Percentiles rank a stretch among this genome's conserved stretches.
phyloP scores from a whole-genome alignment of 2,329 filamentous ascomycete species.

The Fusarium sp. region DNA sequence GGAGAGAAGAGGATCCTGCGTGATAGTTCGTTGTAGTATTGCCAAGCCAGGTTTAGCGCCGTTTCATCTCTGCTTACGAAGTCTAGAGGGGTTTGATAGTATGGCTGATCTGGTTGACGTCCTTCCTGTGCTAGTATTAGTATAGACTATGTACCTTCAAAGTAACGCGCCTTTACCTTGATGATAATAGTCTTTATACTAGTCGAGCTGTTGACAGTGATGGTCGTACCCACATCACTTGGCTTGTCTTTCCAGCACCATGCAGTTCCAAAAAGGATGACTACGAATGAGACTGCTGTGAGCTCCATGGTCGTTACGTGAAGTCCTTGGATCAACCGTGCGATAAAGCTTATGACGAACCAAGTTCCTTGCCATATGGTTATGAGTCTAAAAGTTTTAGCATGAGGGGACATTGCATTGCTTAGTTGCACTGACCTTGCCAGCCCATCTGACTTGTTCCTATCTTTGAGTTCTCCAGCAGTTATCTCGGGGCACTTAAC shows the following conservation, averaged over 20 bases:
- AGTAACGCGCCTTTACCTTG: background rate
- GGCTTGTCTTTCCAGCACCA: conserved; percentile 35
- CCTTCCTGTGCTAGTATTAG: background rate
- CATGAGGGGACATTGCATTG: fast-evolving
- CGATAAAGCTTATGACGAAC: conserved; percentile 20
- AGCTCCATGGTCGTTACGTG: conserved; percentile 29
- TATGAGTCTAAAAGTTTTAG: background rate
- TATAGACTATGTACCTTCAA: background rate
- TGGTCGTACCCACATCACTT: conserved; percentile 12
- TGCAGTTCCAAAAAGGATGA: conserved; percentile 25
- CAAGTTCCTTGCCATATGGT: conserved; percentile 23
- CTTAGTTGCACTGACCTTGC: background rate
- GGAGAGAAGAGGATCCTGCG: conserved; percentile 15
- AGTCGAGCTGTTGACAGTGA: background rate
- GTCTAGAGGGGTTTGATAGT: conserved; percentile 19
- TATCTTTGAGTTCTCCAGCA: background rate
- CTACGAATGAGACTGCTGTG: conserved; percentile 12
- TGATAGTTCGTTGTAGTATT: conserved; percentile 25
- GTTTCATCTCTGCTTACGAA: conserved; percentile 28
- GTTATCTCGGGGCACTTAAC: background rate
- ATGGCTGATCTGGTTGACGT: background rate
- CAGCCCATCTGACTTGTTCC: conserved; percentile 24
- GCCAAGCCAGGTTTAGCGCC: conserved; percentile 19
- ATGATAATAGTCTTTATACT: background rate
- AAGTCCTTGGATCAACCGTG: background rate